Base-by-base conservation (phyloP, 2,329 filamentous ascomycete genomes). In the Colletotrichum tabaci region DNA sequence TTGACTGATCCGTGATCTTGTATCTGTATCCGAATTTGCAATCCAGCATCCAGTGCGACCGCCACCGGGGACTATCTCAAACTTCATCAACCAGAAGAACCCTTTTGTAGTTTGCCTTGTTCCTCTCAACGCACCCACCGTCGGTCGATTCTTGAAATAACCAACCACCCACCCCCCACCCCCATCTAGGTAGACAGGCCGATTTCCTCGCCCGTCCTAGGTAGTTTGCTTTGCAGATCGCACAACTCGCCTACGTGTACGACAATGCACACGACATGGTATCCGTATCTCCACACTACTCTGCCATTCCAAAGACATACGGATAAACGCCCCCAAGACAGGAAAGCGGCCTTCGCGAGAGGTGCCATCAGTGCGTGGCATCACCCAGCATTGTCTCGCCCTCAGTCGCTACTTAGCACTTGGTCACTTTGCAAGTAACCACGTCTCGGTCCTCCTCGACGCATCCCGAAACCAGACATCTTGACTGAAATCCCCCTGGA, bases 201-300 rank as follows among this genome's bases (percentile, higher is more conserved):
- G 35, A 38, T 38, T 10, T 56, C 38, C 30, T 56, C 52, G 30
- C 35, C 30, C 30, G 18, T 38, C 13, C 18, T 40, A 13, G 13
- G n/a, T 56, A 13, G 13, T 40, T 56, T 56, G 53, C 53, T 56
- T 35, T 56, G 53, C 53, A 56, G 53, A 56, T 56, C 5, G 15
- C 52, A 10, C 52, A 55, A 21, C 16, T 55, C 52, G 30, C 16
- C 52, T 38, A 38, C 30, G 52, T 21, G 52, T 55, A 18, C 52
- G 26, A 38, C 52, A 21, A 18, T 18, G 30, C 52, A 38, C 52
- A 53, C 35, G 26, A 26, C 50, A n/a, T 10, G 35, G 35, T 38
- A 38, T 38, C 35, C 50, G 26, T 35, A 21, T 10, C 47, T 50
- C 50, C 16, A 18, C 50, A 53, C 35, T 26, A 12, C 50, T 16